Evolutionary conservation across 148 eudicot species (phyloP).

Genomic region (Drosera capensis): DNA sequence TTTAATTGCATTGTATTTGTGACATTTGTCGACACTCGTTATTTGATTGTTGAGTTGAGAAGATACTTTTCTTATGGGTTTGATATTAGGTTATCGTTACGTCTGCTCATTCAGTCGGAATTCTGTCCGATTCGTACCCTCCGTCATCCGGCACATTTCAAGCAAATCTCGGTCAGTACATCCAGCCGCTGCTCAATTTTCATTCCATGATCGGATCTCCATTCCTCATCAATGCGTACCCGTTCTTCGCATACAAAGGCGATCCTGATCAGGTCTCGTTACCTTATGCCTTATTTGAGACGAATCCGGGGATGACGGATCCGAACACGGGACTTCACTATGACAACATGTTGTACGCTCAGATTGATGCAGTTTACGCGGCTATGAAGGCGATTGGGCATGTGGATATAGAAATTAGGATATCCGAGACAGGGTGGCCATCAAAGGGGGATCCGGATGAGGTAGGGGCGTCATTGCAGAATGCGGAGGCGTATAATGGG

Average conservation of each 20-base stretch:
- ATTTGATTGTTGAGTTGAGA: too few relatives aligned
- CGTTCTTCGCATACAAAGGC: slow-evolving; percentile 8
- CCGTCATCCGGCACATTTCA: slow-evolving; percentile 4
- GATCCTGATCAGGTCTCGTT: slow-evolving; percentile 2
- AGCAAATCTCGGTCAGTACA: slow-evolving; percentile 1
- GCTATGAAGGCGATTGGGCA: slow-evolving; percentile 4
- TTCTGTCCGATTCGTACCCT: slow-evolving; percentile 3
- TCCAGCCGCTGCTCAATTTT: slow-evolving; percentile 1
- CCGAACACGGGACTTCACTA: slow-evolving; percentile 6
- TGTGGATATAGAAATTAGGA: neutral
- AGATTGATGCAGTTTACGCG: slow-evolving; percentile 10
- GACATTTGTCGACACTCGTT: too few relatives aligned
- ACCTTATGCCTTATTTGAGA: slow-evolving; percentile 4
- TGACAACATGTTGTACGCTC: slow-evolving; percentile 10
- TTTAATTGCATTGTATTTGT: too few relatives aligned
- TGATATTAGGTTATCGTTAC: too few relatives aligned
- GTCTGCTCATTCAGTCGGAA: slow-evolving; percentile 1
- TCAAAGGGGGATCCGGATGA: slow-evolving; percentile 7
- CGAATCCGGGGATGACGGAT: slow-evolving; percentile 7
- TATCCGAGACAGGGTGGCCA: slow-evolving; percentile 13
- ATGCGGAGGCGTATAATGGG: slow-evolving; percentile 7
- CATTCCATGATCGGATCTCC: slow-evolving; percentile 6
- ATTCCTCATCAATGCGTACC: slow-evolving; percentile 10
- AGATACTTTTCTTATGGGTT: too few relatives aligned
- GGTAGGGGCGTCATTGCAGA: slow-evolving; percentile 3